These are phyloP conservation scores for Macrolepiota fuliginosa DNA, from an alignment of 768 basidiomycete species.

Conservation along the genomic window DNA sequence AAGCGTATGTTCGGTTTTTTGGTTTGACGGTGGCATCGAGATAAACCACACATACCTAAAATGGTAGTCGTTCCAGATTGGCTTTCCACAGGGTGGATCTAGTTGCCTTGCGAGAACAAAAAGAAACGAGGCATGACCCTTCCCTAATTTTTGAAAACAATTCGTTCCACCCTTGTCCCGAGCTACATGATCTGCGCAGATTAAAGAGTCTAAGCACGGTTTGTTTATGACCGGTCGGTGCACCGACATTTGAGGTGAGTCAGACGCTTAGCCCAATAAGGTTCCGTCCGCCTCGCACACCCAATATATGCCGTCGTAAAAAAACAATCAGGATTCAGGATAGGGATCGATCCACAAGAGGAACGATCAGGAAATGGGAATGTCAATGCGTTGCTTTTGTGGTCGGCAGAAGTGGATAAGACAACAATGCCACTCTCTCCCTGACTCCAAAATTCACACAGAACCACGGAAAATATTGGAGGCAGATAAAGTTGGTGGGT, in stretches of 20 bases:
- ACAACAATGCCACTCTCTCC: not conserved
- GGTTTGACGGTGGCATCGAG: not conserved
- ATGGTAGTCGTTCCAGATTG: slow-evolving; percentile 7
- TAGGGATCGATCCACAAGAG: not conserved
- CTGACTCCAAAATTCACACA: not conserved
- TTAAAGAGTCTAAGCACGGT: not conserved
- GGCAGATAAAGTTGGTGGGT: not conserved
- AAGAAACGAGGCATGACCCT: slow-evolving; percentile 4
- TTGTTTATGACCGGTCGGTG: slow-evolving; percentile 6
- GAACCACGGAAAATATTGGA: not conserved
- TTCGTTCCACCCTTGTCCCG: not conserved
- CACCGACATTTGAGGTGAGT: not conserved
- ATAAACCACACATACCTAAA: slow-evolving; percentile 9
- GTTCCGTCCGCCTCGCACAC: slow-evolving; percentile 1
- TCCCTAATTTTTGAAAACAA: not conserved
- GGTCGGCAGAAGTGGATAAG: not conserved
- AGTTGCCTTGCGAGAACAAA: slow-evolving; percentile 7
- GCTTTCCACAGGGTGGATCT: slow-evolving; percentile 8
- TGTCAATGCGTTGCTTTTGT: not conserved
- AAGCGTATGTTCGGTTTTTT: not conserved
- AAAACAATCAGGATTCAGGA: not conserved
- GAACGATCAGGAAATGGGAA: not conserved
- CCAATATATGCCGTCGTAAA: not conserved
- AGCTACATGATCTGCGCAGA: not conserved
- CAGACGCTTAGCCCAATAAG: not conserved